A percentile compares a stretch with the other conserved stretches of the same genome.
Conservation (phyloP, 768 basidiomycete species). For the Phylloporus arenicola region DNA sequence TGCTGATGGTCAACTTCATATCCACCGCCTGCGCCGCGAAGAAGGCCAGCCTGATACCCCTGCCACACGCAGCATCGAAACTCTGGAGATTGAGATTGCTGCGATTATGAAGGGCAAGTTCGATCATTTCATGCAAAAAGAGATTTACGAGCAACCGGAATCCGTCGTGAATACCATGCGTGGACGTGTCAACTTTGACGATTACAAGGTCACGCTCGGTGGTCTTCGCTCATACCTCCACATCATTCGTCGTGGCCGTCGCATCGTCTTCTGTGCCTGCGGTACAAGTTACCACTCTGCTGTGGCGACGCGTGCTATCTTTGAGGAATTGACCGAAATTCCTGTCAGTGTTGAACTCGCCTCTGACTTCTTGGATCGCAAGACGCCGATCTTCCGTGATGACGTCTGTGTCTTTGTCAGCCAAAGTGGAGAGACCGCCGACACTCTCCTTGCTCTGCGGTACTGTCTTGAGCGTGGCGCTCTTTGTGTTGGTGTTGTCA, state of each 20-base stretch:
- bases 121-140: conserved; percentile 99
- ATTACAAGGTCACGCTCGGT: conserved; percentile 85
- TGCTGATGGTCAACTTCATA: conserved; percentile 93
- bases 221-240: conserved; percentile 92
- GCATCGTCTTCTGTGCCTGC: conserved; percentile 97
- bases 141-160: conserved; percentile 98
- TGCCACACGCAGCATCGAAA: conserved; percentile 89
- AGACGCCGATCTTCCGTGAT: conserved; percentile 99
- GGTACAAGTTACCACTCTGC: conserved; percentile 98
- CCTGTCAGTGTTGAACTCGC: conserved; percentile 96
- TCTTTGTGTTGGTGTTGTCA: conserved; percentile 94
- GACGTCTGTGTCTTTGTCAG: conserved; percentile 95
- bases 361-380: conserved; percentile 96
- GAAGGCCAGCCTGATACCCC: conserved; percentile 58
- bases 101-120: conserved; percentile 99
- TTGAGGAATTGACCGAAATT: conserved; percentile 98
- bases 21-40: conserved; percentile 92
- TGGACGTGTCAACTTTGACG: conserved; percentile 98
- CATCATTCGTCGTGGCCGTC: conserved; percentile 90
- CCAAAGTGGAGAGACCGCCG: conserved; percentile 98
- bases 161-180: conserved; percentile 99
- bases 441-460: conserved; percentile 91
- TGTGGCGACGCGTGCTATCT: conserved; percentile 93
- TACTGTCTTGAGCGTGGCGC: conserved; percentile 98
- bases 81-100: conserved; percentile 97